Base-by-base conservation (phyloP, 805 yeast species). In the Saturnispora diversa region DNA sequence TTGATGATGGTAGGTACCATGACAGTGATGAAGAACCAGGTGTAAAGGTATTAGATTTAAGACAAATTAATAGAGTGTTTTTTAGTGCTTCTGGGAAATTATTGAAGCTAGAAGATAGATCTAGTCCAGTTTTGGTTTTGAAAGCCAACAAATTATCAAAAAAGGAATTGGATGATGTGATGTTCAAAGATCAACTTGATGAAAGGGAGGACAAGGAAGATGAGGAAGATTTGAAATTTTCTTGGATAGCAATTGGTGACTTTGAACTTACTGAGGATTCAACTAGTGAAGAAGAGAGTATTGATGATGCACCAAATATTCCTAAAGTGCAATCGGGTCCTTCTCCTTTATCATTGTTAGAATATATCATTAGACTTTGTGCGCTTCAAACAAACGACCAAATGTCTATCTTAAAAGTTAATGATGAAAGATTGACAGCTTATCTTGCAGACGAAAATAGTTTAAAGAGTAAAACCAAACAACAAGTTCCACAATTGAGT, bases 1-100 rank as follows among this genome's bases (percentile, higher is more conserved):
- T 80, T 36, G 66, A 80, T 49, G 94, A 83, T 58, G 84, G 72
- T 0, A 60, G 90, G 40, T 83, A 80, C 51, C 94, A 83, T 52
- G 84, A 82, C 11, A 72, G 68, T 6, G 72, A 62, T 3, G 72
- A 63, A 12, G 53, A 47, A n/a, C 70, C 74, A 0, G 56, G 59
- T 21, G 40, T 43, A 1, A 54, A 65, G 12, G 41, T 43, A 2
- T 50, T 70, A 35, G 63, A 68, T 31, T 52, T 78, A 3, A 52
- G 61, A 12, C 50, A 60, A 4, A 64, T 83, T 2, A 58, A 67
- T 3, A 65, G 75, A 42, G 55, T 81, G 34, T 83, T 79, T 48
- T 83, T 80, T 55, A 74, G 79, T 44, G 83, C 82, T 2, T 77
- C 85, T 5, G 90, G 88, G 0, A 69, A 69, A 40, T 56, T 83